Evolutionary conservation across 768 basidiomycete genomes (phyloP), one percentile per base, ranked within the genome.

Genomic region (Phylloporus scabripes): DNA sequence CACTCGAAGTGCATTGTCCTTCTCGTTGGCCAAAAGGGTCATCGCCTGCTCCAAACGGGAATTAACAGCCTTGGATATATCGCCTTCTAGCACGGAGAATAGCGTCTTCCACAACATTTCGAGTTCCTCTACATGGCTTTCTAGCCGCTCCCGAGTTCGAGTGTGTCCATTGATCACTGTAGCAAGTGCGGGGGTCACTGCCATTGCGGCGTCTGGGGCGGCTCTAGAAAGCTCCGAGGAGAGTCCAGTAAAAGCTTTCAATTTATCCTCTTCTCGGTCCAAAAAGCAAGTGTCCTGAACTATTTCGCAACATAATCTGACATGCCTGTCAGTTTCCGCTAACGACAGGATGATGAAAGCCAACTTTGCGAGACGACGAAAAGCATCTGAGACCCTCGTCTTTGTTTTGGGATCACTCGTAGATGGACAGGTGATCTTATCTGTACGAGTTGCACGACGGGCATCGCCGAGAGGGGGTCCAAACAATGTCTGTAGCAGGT

Each of bases 181-280:
- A 18, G 75, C 72, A 20, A 81, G 70, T 31, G 74, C 64, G 17
- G 78, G 73, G 3, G 71, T 69, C 24, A 79, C 70, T 10, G 70
- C 62, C 49, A 64, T 65, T 15, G 72, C 70, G n/a, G 72, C 71
- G 4, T 70, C 63, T 5, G 67, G 57, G 29, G 75, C 74, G 33
- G 75, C 69, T 52, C 69, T 71, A 12, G 76, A 72, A 26, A 81
- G 66, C 14, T 74, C 69, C 33, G 72, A 62, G 7, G 77, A 77
- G 42, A 81, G 65, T 29, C 75, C 72, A 3, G 70, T 76, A 50
- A 76, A 80, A 2, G 74, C 75, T 50, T 73, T 68, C 33, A 75
- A 54, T 57, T 76, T 79, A 44, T 70, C 66, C 51, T 72, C 75
- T 54, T 78, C 78, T 48, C 62, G 68, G 37, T 72, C 70, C 33